These are phyloP conservation scores for Neurospora hispaniola DNA, from an alignment of 495 filamentous ascomycete genomes.

Conservation along the genomic window DNA sequence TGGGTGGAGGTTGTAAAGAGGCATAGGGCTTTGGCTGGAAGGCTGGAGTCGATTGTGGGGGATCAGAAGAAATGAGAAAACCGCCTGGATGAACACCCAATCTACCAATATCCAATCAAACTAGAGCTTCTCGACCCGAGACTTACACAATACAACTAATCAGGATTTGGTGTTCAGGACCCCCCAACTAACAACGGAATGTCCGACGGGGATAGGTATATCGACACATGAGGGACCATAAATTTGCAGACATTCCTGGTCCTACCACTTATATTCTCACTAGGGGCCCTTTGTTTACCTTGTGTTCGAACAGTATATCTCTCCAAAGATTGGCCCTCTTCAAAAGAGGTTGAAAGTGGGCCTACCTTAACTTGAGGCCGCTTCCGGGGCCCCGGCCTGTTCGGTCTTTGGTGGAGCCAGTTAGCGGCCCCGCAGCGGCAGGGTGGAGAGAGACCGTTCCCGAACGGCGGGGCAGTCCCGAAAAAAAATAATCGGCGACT, in stretches of 20 bases:
- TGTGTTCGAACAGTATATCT: not conserved
- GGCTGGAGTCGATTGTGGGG: conserved; percentile 72
- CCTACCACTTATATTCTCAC: not conserved
- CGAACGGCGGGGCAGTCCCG: not conserved
- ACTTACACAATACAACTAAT: not conserved
- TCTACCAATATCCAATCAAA: not conserved
- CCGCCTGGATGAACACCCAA: not conserved
- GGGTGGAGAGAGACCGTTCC: not conserved
- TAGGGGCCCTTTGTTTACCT: not conserved
- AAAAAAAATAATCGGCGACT: not conserved
- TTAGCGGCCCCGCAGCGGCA: not conserved
- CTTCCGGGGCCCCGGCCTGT: not conserved
- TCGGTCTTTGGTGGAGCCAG: not conserved
- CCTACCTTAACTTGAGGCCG: not conserved
- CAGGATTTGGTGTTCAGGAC: not conserved
- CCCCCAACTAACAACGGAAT: not conserved
- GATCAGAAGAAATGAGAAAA: conserved; percentile 22
- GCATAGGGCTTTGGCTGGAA: conserved; percentile 75
- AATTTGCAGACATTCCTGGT: not conserved
- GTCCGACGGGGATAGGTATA: not conserved
- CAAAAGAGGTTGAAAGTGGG: not conserved
- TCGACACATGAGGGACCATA: not conserved
- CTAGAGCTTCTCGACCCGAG: not conserved
- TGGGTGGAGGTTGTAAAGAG: conserved; percentile 92
- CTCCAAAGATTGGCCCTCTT: not conserved